Evolutionary conservation across 2,329 filamentous ascomycete species (phyloP), one percentile per base, ranked within the genome.

Genomic region (Seiridium cupressi): DNA sequence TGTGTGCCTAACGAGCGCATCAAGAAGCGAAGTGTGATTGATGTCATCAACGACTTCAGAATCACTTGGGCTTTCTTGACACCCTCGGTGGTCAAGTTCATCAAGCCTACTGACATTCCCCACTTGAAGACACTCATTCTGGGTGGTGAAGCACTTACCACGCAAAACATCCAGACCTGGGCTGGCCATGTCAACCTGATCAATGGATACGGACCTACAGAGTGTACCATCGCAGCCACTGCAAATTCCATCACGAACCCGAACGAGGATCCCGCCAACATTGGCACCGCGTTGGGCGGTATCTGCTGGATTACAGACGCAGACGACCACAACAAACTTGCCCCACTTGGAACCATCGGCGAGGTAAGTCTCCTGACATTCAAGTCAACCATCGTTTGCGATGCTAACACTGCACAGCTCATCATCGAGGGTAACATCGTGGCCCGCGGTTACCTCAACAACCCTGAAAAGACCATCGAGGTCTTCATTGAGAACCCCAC

Each of bases 1-100:
- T 77, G 75, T 58, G 68, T 77, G 10, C 70, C 73, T 3, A 73
- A 70, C 1, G 74, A 76, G 34, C 66, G 72, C 10, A 68, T 74
- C 26, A 69, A 73, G 6, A 67, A 74, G 46, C 34, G 38, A 13
- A 44, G 47, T 31, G 40, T 61, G 11, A 55, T 46, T 3, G 48
- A 58, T 32, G 49, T 55, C 18, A 57, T 61, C 32, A 60, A 55
- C 13, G 57, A 60, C 32, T 51, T 47, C 38, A 51, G 57, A 7
- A 51, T 61, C 46, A 61, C 46, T 5, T 59, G 57, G 60, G 44
- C 51, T 18, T 56, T 59, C 53, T 40, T 61, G 8, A 61, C 60
- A 18, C 60, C 60, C 8, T 48, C 57, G 5, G 38, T 60, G 31
- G 47, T 44, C 38, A 54, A 53, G 38, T 57, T 61, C 32, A 55